These are phyloP conservation scores for Crithidia expoeki DNA, from an alignment of 208 protist genomes.

Conservation along the genomic window DNA sequence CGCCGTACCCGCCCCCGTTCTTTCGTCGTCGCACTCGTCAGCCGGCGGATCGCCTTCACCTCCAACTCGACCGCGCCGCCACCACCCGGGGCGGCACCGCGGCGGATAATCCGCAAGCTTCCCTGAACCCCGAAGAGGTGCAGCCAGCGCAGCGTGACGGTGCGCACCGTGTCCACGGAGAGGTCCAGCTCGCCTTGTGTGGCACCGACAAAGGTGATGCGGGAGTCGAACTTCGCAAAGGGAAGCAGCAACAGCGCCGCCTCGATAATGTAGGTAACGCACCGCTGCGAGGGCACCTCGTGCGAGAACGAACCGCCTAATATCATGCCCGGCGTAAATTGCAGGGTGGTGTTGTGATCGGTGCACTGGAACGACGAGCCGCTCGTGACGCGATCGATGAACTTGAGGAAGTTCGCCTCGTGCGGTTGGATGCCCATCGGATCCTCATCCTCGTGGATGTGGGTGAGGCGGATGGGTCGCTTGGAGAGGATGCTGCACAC, in stretches of 20 bases:
- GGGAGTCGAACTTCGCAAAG: slow-evolving; percentile 90
- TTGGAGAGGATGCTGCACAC: slow-evolving; percentile 87
- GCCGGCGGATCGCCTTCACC: slow-evolving; percentile 71
- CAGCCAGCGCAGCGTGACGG: slow-evolving; percentile 88
- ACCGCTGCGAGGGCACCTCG: slow-evolving; percentile 74
- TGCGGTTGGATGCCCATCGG: slow-evolving; percentile 72
- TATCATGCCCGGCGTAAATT: slow-evolving; percentile 91
- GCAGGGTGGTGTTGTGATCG: slow-evolving; percentile 77
- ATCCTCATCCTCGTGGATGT: slow-evolving; percentile 74
- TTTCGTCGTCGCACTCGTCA: slow-evolving; percentile 70
- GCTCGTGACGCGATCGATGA: slow-evolving; percentile 90
- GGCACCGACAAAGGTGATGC: slow-evolving; percentile 84
- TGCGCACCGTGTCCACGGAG: slow-evolving; percentile 88
- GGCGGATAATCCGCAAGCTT: slow-evolving; percentile 81
- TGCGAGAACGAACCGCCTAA: slow-evolving; percentile 90
- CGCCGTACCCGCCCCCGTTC: slow-evolving; percentile 87
- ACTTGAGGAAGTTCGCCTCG: slow-evolving; percentile 93
- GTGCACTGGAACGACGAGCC: slow-evolving; percentile 79
- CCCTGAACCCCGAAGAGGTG: slow-evolving; percentile 88
- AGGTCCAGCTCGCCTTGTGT: slow-evolving; percentile 89
- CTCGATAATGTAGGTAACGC: slow-evolving; percentile 89
- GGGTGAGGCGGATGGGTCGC: slow-evolving; percentile 67
- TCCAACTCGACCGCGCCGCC: slow-evolving; percentile 89
- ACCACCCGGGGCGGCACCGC: slow-evolving; percentile 79
- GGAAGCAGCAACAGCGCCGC: slow-evolving; percentile 86